Percentiles rank a stretch among this genome's conserved stretches.
Evolutionary conservation across 1,139 yeast genomes (phyloP).

Genomic region (Pichia sp.): DNA sequence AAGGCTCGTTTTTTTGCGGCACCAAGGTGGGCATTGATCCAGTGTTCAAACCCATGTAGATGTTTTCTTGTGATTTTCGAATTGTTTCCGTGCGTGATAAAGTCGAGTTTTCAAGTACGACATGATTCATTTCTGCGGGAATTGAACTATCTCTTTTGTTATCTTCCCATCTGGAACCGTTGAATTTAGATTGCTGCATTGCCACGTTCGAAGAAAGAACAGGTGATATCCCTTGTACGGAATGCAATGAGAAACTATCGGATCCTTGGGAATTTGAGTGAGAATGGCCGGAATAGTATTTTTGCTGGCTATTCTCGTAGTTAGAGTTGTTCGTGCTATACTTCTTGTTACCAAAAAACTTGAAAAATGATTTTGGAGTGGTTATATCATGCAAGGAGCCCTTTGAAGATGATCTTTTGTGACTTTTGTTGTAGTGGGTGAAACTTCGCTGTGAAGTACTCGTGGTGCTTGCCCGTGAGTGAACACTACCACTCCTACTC

Average conservation of each 20-base stretch:
- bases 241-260: constrained; percentile 5
- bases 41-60: not conserved
- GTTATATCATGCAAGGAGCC: constrained; percentile 28
- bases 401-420: constrained; percentile 28
- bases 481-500: constrained; percentile 10
- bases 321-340: not conserved
- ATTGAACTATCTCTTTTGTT: not conserved
- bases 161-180: constrained; percentile 2
- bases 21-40: constrained; percentile 5
- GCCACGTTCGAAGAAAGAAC: not conserved
- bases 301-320: not conserved
- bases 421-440: constrained; percentile 28
- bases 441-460: constrained; percentile 54
- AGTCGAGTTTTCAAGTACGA: not conserved
- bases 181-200: not conserved
- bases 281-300: constrained; percentile 5
- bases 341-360: constrained; percentile 27
- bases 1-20: not conserved
- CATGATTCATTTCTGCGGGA: not conserved
- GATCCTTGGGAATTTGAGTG: constrained; percentile 12
- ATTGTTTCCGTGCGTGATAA: not conserved
- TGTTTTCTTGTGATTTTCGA: not conserved
- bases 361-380: constrained; percentile 34
- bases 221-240: constrained; percentile 9
- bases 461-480: constrained; percentile 8